Percentiles rank a stretch among this genome's conserved stretches.
phyloP scores from a whole-genome alignment of 75 land plant genomes.

The Cryptomeria japonica region DNA sequence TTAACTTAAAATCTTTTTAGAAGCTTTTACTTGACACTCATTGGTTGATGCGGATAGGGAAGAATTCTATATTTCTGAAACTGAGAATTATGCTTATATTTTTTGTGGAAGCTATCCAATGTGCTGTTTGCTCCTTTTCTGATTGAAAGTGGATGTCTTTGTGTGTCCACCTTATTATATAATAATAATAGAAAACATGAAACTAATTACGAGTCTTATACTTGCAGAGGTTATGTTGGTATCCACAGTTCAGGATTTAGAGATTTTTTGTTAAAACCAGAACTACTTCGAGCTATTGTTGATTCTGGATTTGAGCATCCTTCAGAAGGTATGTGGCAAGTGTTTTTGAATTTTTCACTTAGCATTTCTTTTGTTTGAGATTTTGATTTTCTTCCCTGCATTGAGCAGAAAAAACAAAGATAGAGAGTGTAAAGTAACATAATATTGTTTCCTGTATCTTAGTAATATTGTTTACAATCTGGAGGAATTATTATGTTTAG shows the following conservation, averaged over 20 bases:
- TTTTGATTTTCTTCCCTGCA: background rate
- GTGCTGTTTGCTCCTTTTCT: background rate
- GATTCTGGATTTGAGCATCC: slow-evolving; percentile 63
- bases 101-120: background rate
- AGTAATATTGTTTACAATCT: background rate
- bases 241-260: slow-evolving; percentile 55
- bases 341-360: background rate
- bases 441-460: background rate
- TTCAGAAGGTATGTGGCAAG: slow-evolving; percentile 35
- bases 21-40: background rate
- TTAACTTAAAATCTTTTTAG: too few species aligned
- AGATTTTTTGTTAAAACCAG: slow-evolving; percentile 49
- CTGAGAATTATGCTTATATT: background rate
- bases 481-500: background rate
- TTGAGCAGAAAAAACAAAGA: background rate
- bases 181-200: background rate
- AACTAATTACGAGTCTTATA: background rate
- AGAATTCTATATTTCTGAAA: background rate
- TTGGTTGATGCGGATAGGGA: background rate
- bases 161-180: background rate
- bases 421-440: background rate
- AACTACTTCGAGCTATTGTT: slow-evolving; percentile 52
- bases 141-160: background rate
- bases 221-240: slow-evolving; percentile 50
- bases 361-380: background rate